phyloP scores from a whole-genome alignment of 2,329 filamentous ascomycete species.

The Hymenoscyphus infarciens region DNA sequence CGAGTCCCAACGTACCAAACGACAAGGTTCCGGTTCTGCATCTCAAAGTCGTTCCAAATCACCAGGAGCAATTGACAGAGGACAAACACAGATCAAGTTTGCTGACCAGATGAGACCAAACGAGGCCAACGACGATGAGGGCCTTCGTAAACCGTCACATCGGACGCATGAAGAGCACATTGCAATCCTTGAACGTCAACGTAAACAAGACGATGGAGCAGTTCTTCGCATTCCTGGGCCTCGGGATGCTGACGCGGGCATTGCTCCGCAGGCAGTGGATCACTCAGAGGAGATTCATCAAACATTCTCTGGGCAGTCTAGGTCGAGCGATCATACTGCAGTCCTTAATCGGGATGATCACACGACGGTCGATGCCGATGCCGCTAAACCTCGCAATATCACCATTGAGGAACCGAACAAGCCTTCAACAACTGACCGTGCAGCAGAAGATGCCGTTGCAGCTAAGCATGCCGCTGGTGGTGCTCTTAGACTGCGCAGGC shows the following conservation, averaged over 20 bases:
- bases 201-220: conserved; percentile 66
- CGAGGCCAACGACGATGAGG: conserved; percentile 40
- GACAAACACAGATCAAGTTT: conserved; percentile 51
- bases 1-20: conserved; percentile 19
- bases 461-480: conserved; percentile 22
- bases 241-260: conserved; percentile 80
- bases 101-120: conserved; percentile 62
- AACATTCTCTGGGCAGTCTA: conserved; percentile 20
- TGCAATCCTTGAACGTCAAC: conserved; percentile 80
- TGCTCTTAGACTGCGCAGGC: conserved; percentile 43
- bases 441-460: conserved; percentile 27
- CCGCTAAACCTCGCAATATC: conserved; percentile 28
- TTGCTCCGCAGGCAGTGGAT: conserved; percentile 61
- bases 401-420: conserved; percentile 31
- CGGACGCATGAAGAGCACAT: conserved; percentile 74
- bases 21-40: conserved; percentile 18
- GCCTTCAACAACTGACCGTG: conserved; percentile 29
- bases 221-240: conserved; percentile 88
- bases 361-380: conserved; percentile 30
- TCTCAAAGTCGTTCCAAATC: conserved; percentile 14
- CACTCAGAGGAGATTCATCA: conserved; percentile 18
- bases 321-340: conserved; percentile 12
- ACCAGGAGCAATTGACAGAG: conserved; percentile 10
- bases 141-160: conserved; percentile 47
- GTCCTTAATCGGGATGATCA: conserved; percentile 21